Evolutionary conservation across 306 rosid species (phyloP), one percentile per base, ranked within the genome.

Genomic region (Vigna hirtella): DNA sequence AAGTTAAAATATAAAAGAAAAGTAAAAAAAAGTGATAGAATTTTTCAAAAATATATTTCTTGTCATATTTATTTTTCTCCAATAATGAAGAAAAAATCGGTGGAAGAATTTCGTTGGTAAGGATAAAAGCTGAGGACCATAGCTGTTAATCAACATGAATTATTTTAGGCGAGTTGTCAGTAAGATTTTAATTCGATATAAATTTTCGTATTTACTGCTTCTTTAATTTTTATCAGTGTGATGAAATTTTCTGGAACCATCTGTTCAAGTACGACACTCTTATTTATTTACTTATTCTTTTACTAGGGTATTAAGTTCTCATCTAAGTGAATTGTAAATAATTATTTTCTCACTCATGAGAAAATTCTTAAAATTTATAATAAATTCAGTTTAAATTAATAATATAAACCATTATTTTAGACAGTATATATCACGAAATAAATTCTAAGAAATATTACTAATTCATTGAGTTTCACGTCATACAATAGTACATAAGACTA

Each of bases 131-230:
- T 20, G 7, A 67, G 72, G 55, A 67, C 64, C 55, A 52, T 34
- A 6, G 6, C 32, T 34, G 17, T 51, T 71, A n/a, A 36, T 30
- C 75, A 9, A 17, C n/a, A 32, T 71, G 34, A 71, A 51, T 36
- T 72, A 28, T 55, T 73, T 56, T 56, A 38, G 77, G 77, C 55
- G 24, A 40, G 55, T 7, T 56, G 67, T 73, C 77, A 38, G 77
- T 51, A 38, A 5, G 42, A 40, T 38, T 56, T 73, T 56, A 56
- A 56, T 53, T 40, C 22, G 52, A 56, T 22, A 40, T 56, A 3
- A 55, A 40, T 53, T 11, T 36, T 30, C 22, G 7, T 36, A 72
- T 17, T 34, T 17, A 36, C 17, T 34, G 3, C 48, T 18, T 17
- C 62, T 71, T 72, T 72, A 32, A 5, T 53, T 52, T 53, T 18